phyloP scores from a whole-genome alignment of 2,329 filamentous ascomycete species.

The Massarina eburnea region DNA sequence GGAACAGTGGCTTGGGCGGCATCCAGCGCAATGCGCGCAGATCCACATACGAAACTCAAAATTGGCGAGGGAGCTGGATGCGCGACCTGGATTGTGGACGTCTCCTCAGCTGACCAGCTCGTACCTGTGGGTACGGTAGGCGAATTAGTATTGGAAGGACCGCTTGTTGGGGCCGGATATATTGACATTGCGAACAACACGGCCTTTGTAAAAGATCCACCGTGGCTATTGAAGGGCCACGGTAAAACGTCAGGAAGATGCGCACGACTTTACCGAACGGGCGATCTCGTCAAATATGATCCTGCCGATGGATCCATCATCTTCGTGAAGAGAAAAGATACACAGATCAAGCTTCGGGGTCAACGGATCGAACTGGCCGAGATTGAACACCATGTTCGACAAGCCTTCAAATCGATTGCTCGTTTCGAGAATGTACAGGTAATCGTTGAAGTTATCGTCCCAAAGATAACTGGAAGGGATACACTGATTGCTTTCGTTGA shows the following conservation, averaged over 20 bases:
- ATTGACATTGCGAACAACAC: constrained; percentile 18
- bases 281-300: constrained; percentile 13
- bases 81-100: constrained; percentile 38
- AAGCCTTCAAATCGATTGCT: not conserved
- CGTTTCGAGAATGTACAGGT: not conserved
- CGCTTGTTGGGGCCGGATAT: constrained; percentile 22
- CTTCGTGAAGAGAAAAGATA: constrained; percentile 15
- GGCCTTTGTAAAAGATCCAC: constrained; percentile 48
- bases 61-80: constrained; percentile 51
- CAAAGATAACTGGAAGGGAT: not conserved
- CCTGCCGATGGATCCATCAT: constrained; percentile 10
- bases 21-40: too few species aligned
- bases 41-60: not conserved
- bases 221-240: not conserved
- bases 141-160: constrained; percentile 28
- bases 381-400: constrained; percentile 8
- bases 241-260: not conserved
- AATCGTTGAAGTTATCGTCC: constrained; percentile 36
- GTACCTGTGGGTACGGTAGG: constrained; percentile 19
- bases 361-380: constrained; percentile 20
- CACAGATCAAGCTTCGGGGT: constrained; percentile 17
- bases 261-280: constrained; percentile 14
- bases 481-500: not conserved
- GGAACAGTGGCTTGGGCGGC: too few species aligned
- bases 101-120: constrained; percentile 15